Percentiles rank a stretch among this genome's conserved stretches.
phyloP scores from a whole-genome alignment of 2,329 filamentous ascomycete species.

The Trichophyton simii region DNA sequence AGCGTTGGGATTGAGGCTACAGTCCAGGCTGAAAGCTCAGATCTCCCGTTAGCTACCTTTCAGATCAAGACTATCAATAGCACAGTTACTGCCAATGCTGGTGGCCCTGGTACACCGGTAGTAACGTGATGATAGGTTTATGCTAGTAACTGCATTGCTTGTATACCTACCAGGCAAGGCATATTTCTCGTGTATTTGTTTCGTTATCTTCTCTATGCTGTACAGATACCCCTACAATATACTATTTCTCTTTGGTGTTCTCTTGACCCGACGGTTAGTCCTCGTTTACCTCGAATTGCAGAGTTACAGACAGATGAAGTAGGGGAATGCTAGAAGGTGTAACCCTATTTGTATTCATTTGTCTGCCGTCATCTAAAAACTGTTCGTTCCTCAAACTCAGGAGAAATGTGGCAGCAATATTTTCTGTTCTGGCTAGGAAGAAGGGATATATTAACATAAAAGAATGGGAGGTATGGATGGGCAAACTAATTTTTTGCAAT shows the following conservation, averaged over 20 bases:
- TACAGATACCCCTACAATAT: background rate
- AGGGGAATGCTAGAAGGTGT: background rate
- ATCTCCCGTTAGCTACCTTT: slow-evolving; percentile 80
- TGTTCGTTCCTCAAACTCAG: background rate
- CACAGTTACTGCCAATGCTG: background rate
- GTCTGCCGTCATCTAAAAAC: background rate
- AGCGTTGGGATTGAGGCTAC: slow-evolving; percentile 81
- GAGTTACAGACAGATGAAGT: background rate
- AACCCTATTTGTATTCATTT: background rate
- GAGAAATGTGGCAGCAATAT: background rate
- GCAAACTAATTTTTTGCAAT: background rate
- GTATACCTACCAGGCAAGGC: background rate
- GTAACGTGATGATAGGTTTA: background rate
- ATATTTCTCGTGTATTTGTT: background rate
- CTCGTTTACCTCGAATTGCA: background rate
- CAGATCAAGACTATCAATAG: slow-evolving; percentile 65
- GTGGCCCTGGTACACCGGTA: background rate
- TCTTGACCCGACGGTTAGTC: background rate
- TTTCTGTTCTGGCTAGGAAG: background rate
- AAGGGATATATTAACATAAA: background rate
- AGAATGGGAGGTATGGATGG: background rate
- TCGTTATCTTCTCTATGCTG: background rate
- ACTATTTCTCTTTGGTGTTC: background rate
- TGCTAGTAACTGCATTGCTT: background rate
- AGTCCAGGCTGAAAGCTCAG: slow-evolving; percentile 78